These are phyloP conservation scores for Endotrypanum monterogeii DNA, from an alignment of 208 protist genomes.

Conservation along the genomic window DNA sequence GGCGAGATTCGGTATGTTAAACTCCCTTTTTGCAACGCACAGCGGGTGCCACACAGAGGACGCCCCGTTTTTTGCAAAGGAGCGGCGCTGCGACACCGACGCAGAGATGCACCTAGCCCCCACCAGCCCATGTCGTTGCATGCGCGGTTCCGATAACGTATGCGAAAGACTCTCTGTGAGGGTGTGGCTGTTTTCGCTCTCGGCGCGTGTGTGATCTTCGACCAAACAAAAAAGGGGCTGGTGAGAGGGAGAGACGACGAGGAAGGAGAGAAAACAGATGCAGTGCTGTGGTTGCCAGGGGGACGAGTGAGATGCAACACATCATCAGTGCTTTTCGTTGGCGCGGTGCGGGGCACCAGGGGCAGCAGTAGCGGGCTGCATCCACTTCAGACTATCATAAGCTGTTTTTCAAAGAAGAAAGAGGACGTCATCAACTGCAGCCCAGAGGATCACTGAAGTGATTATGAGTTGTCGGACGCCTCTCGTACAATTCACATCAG, in stretches of 20 bases:
- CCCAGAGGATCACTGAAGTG: neutral
- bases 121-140: neutral
- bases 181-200: neutral
- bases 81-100: neutral
- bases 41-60: neutral
- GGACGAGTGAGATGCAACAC: neutral
- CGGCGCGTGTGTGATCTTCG: neutral
- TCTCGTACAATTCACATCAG: neutral
- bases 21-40: conserved; percentile 7
- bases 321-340: neutral
- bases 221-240: neutral
- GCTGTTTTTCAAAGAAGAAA: neutral
- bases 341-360: neutral
- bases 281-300: neutral
- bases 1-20: conserved; percentile 36
- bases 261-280: neutral
- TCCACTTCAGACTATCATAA: neutral
- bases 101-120: neutral
- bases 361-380: neutral
- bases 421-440: neutral
- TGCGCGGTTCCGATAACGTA: conserved; percentile 1
- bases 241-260: neutral
- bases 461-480: neutral
- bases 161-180: neutral
- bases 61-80: neutral